These are phyloP conservation scores for Amyloporia xantha DNA, from an alignment of 768 basidiomycete species.

Conservation along the genomic window DNA sequence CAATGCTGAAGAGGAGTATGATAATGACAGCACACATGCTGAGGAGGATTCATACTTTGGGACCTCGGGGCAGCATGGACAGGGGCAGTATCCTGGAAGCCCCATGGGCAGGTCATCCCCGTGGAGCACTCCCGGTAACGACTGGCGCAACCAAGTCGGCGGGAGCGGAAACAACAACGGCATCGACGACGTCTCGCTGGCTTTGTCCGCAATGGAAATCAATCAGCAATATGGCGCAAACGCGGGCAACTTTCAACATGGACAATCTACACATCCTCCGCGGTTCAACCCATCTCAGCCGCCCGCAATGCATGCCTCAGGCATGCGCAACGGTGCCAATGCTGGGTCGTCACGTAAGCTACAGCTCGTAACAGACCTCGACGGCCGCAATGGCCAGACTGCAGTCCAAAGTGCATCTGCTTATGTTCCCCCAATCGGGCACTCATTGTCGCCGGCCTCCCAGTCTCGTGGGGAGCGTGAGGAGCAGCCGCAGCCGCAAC, in stretches of 20 bases:
- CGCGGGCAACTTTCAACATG: conserved; percentile 25
- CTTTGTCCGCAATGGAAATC: conserved; percentile 64
- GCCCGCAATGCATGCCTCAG: conserved; percentile 39
- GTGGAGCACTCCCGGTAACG: conserved; percentile 52
- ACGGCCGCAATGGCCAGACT: conserved; percentile 53
- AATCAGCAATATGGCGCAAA: conserved; percentile 28
- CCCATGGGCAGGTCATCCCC: conserved; percentile 59
- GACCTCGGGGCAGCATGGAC: conserved; percentile 33
- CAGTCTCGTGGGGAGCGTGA: conserved; percentile 16
- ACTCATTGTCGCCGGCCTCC: conserved; percentile 27
- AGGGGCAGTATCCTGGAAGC: conserved; percentile 42
- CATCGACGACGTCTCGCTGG: conserved; percentile 74
- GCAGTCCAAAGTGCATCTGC: conserved; percentile 45
- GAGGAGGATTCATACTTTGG: conserved; percentile 53
- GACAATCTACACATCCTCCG: conserved; percentile 59
- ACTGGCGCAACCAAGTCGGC: conserved; percentile 46
- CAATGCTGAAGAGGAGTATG: conserved; percentile 52
- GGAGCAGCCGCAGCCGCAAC: conserved; percentile 33
- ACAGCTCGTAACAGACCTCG: conserved; percentile 56
- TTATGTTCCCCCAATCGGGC: conserved; percentile 38
- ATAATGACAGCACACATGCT: conserved; percentile 42
- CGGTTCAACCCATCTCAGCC: conserved; percentile 54
- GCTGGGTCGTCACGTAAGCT: conserved; percentile 38
- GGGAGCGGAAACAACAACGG: conserved; percentile 26
- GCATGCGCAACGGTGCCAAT: conserved; percentile 34